These are phyloP conservation scores for Solanum virginianum DNA, from an alignment of 257 asterid species.

Conservation along the genomic window DNA sequence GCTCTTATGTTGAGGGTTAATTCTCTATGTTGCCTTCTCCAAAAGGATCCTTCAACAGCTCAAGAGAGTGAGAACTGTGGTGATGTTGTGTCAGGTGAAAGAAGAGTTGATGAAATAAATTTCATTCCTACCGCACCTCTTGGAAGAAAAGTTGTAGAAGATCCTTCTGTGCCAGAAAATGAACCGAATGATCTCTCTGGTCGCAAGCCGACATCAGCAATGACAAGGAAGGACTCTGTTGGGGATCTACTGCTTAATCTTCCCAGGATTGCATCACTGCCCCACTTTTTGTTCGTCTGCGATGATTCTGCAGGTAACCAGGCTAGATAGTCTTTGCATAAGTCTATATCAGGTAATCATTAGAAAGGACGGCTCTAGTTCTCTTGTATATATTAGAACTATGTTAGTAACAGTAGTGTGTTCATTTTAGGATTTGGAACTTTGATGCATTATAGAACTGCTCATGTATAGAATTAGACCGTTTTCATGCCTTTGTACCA, in stretches of 20 bases:
- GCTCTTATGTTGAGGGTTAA: slow-evolving; percentile 77
- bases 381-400: slow-evolving; percentile 1
- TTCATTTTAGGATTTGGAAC: not conserved
- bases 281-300: slow-evolving; percentile 69
- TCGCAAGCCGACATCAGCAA: slow-evolving; percentile 21
- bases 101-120: slow-evolving; percentile 9
- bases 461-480: not conserved
- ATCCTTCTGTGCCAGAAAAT: not conserved
- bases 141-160: slow-evolving; percentile 4
- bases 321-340: slow-evolving; percentile 28
- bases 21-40: slow-evolving; percentile 93
- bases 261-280: slow-evolving; percentile 89
- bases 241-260: slow-evolving; percentile 73
- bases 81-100: slow-evolving; percentile 12
- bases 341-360: not conserved
- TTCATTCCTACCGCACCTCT: not conserved
- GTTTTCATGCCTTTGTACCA: not conserved
- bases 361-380: not conserved
- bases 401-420: not conserved
- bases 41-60: slow-evolving; percentile 46
- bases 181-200: slow-evolving; percentile 14
- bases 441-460: not conserved
- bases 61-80: slow-evolving; percentile 16
- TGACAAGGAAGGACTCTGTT: slow-evolving; percentile 82
- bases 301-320: slow-evolving; percentile 48